Base-by-base conservation (phyloP, 345 rosid species). In the Sapria himalayana region DNA sequence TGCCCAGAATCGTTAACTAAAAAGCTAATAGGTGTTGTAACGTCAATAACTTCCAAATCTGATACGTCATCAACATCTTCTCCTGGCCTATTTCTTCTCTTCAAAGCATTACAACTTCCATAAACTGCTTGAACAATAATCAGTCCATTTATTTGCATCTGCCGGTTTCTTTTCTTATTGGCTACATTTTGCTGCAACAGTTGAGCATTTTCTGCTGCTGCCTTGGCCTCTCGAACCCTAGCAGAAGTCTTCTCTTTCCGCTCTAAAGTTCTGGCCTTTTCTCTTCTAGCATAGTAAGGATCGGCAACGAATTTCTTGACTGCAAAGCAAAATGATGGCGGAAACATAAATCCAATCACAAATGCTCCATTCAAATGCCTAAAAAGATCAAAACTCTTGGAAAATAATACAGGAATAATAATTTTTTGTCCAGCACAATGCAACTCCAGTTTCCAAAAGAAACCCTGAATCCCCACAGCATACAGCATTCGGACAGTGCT, bases 11-110 rank as follows among this genome's bases (percentile, higher is more conserved):
- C 92, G 33, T 56, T 77, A 50, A 91, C 71, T 11, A 80, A 74
- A 66, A 91, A 91, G 72, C 80, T 91, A 41, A 84, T 75, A 43
- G 93, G 82, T 50, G 75, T 33, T 29, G 99, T 73, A 54, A 84
- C 96, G 57, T 91, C 89, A 9, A 73, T 57, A 18, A 73, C 61
- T 54, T 67, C 71, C 0, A 78, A 69, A 55, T 62, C 60, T 31
- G 43, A 46, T n/a, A n/a, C n/a, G 45, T 65, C 77, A 15, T 60
- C 59, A 40, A 38, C 39, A 24, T 10, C 39, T 41, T 35, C 68
- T 33, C 54, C 47, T 44, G 43, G 37, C 54, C 61, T 68, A n/a
- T 61, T 51, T 43, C 56, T 43, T 60, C 46, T 77, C 58, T 61
- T 67, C 49, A 69, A 48, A 33, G 72, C 70, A 63, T 80, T 75